phyloP scores from a whole-genome alignment of 2,329 filamentous ascomycete genomes.

The Colletotrichum paranaense region DNA sequence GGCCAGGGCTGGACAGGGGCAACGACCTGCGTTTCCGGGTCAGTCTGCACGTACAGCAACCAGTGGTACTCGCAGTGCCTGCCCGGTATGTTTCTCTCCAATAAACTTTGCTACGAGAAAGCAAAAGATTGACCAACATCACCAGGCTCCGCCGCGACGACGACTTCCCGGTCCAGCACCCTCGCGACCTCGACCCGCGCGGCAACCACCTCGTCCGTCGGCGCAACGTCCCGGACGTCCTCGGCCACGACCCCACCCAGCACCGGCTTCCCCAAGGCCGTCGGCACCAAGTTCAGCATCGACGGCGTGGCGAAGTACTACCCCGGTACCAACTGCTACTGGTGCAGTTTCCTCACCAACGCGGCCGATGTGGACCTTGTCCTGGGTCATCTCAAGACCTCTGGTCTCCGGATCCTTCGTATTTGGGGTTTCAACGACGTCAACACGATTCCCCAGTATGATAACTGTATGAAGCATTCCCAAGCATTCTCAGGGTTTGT shows the following conservation, averaged over 20 bases:
- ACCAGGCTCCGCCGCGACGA: slow-evolving; percentile 31
- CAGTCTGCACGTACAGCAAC: slow-evolving; percentile 49
- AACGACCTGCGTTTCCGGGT: slow-evolving; percentile 55
- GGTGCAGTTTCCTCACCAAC: slow-evolving; percentile 65
- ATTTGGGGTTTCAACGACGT: slow-evolving; percentile 73
- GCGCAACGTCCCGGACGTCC: slow-evolving; percentile 31
- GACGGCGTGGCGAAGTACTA: slow-evolving; percentile 60
- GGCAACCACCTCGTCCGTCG: slow-evolving; percentile 25
- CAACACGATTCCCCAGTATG: slow-evolving; percentile 46
- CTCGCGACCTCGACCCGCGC: slow-evolving; percentile 27
- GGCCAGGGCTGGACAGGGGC: slow-evolving; percentile 53
- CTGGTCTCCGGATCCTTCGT: slow-evolving; percentile 68
- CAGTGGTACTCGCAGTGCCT: slow-evolving; percentile 52
- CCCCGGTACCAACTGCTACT: slow-evolving; percentile 68
- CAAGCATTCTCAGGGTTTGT: not conserved
- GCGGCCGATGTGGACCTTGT: slow-evolving; percentile 67
- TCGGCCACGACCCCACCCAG: slow-evolving; percentile 31
- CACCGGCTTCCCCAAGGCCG: slow-evolving; percentile 38
- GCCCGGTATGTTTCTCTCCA: slow-evolving; percentile 39
- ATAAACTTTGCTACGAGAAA: not conserved
- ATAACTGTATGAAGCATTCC: slow-evolving; percentile 51
- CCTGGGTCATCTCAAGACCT: slow-evolving; percentile 57
- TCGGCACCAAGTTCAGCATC: slow-evolving; percentile 52
- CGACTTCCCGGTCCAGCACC: slow-evolving; percentile 15
- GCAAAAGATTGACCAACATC: not conserved